Evolutionary conservation across 225 moss, liverwort and hornwort genomes (phyloP).

Genomic region (Neckera pumila): DNA sequence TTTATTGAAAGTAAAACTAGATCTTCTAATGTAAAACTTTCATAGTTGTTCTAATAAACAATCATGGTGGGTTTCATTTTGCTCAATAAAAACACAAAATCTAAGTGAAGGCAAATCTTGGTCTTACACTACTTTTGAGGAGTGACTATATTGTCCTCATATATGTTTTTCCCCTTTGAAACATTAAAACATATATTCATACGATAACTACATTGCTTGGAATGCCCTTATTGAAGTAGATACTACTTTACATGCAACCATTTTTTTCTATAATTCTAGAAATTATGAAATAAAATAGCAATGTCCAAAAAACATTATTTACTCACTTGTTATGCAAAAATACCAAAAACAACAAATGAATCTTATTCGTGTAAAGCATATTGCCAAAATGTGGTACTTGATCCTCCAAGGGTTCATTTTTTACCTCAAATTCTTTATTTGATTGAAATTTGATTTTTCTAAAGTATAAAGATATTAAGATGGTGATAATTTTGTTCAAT

Average conservation of each 20-base stretch:
- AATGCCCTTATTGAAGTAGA: not conserved
- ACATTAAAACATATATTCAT: not conserved
- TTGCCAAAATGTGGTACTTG: too few relatives aligned
- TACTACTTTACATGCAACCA: not conserved
- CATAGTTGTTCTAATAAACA: not conserved
- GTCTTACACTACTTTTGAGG: not conserved
- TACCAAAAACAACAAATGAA: too few relatives aligned
- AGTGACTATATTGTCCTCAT: accelerated
- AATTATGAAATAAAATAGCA: too few relatives aligned
- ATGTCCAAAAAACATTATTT: too few relatives aligned
- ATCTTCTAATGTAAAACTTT: not conserved
- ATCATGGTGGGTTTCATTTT: not conserved
- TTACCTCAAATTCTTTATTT: not conserved
- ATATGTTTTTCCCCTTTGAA: not conserved
- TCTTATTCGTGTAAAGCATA: too few relatives aligned
- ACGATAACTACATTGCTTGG: not conserved
- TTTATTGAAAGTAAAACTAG: not conserved
- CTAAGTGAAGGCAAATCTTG: not conserved
- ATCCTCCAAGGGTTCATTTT: too few relatives aligned
- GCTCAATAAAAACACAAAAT: not conserved
- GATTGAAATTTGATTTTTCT: not conserved
- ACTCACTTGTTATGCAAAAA: too few relatives aligned
- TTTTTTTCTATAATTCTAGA: not conserved
- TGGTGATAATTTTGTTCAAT: not conserved
- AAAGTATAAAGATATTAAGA: not conserved